Evolutionary conservation across 139 green algal species (phyloP).

Genomic region (Volvox africanus): DNA sequence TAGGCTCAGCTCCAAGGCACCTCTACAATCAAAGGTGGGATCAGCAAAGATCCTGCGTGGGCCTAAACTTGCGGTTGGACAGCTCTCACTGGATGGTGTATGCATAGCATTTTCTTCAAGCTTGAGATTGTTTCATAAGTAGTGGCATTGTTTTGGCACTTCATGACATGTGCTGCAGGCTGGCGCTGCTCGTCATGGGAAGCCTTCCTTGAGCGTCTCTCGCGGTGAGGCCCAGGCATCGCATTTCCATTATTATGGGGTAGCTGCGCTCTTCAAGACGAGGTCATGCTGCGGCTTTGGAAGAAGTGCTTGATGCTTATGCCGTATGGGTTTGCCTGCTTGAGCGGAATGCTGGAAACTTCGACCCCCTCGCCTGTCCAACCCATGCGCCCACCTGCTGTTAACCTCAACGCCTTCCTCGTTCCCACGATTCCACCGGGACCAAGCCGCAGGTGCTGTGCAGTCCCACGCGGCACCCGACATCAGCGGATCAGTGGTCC

Average conservation of each 20-base stretch:
- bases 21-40: slow-evolving; percentile 1
- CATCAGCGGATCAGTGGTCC: not conserved
- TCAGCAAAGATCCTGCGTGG: not conserved
- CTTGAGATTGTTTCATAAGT: too few species aligned
- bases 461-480: not conserved
- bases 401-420: too few species aligned
- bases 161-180: not conserved
- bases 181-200: not conserved
- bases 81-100: too few species aligned
- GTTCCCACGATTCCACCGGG: too few species aligned
- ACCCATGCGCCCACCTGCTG: too few species aligned
- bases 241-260: not conserved
- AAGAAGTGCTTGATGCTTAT: too few species aligned
- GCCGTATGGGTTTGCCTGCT: too few species aligned
- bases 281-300: too few species aligned
- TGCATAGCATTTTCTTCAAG: too few species aligned
- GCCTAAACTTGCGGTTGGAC: not conserved
- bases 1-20: not conserved
- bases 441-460: not conserved
- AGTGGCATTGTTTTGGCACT: not conserved
- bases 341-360: too few species aligned
- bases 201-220: not conserved
- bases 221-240: not conserved
- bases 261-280: too few species aligned
- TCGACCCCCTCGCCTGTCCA: too few species aligned